phyloP scores from a whole-genome alignment of 192 early-diverging fungal species.

The Coemansia biformis region DNA sequence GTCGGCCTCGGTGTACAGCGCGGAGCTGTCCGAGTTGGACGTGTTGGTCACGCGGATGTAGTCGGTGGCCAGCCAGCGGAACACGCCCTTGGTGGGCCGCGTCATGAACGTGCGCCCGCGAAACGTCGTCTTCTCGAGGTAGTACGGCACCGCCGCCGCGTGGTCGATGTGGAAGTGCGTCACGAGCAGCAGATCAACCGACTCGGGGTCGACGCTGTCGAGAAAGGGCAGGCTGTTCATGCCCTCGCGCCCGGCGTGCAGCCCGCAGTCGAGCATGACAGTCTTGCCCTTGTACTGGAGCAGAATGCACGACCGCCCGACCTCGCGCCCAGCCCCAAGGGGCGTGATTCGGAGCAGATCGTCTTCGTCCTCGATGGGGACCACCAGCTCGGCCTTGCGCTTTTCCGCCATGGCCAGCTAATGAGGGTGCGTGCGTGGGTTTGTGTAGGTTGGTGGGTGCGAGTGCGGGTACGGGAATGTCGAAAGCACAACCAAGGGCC shows the following conservation, averaged over 20 bases:
- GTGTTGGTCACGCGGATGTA: conserved; percentile 79
- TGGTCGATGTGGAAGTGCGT: conserved; percentile 98
- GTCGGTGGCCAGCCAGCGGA: conserved; percentile 92
- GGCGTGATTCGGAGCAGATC: conserved; percentile 88
- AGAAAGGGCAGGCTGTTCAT: conserved; percentile 89
- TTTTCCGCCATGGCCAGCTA: conserved; percentile 10
- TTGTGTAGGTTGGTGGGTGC: too few species aligned
- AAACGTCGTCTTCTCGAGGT: conserved; percentile 96
- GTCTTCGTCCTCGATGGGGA: conserved; percentile 61
- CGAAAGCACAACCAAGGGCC: too few species aligned
- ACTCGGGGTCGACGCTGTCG: conserved; percentile 85
- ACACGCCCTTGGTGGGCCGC: conserved; percentile 97
- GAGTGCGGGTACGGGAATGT: too few species aligned
- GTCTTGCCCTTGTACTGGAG: conserved; percentile 95
- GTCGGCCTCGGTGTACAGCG: conserved; percentile 88
- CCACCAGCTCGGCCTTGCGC: conserved; percentile 29
- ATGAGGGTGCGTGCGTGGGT: too few species aligned
- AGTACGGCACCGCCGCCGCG: conserved; percentile 92
- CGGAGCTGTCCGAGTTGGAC: conserved; percentile 58
- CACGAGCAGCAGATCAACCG: conserved; percentile 84
- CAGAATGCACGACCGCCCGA: conserved; percentile 89
- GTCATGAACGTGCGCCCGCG: conserved; percentile 98
- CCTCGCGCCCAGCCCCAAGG: conserved; percentile 96
- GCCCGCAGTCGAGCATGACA: conserved; percentile 93
- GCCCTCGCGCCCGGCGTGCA: conserved; percentile 92